Percentiles rank a stretch among this genome's conserved stretches.
Evolutionary conservation across 306 rosid species (phyloP).

Genomic region (Begonia fuchsioides): DNA sequence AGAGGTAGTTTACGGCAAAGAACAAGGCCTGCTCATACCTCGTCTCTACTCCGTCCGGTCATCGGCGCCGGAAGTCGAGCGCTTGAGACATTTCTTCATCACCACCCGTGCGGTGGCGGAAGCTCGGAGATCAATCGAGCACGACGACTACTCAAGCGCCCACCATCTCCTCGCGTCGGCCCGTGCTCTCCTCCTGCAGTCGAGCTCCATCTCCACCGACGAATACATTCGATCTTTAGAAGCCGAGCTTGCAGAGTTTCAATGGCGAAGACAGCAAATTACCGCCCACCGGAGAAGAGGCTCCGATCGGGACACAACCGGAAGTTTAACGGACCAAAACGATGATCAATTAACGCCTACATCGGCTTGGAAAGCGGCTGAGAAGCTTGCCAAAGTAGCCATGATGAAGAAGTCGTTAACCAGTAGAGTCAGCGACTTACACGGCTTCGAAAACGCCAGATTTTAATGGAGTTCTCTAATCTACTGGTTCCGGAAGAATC

Average conservation of each 20-base stretch:
- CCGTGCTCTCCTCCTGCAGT: conserved; percentile 32
- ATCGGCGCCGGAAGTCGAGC: conserved; percentile 14
- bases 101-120: conserved; percentile 55
- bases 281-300: conserved; percentile 23
- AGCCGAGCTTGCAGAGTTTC: conserved; percentile 47
- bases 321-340: conserved; percentile 29
- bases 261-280: conserved; percentile 34
- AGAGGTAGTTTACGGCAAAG: conserved; percentile 41
- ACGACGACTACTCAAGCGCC: conserved; percentile 33
- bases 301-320: conserved; percentile 10
- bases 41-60: conserved; percentile 16
- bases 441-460: conserved; percentile 74
- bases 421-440: conserved; percentile 52
- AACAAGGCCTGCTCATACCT: conserved; percentile 32
- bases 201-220: conserved; percentile 15
- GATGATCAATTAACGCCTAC: conserved; percentile 66
- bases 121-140: conserved; percentile 29
- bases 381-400: conserved; percentile 66
- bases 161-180: conserved; percentile 54
- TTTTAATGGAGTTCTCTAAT: conserved; percentile 14
- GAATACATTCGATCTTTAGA: conserved; percentile 37
- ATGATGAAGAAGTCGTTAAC: conserved; percentile 49
- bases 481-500: too few species aligned
- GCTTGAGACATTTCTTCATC: conserved; percentile 36
- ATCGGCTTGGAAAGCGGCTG: conserved; percentile 74